Conservation (phyloP, 805 yeast genomes). For the Pichia eremophila region DNA sequence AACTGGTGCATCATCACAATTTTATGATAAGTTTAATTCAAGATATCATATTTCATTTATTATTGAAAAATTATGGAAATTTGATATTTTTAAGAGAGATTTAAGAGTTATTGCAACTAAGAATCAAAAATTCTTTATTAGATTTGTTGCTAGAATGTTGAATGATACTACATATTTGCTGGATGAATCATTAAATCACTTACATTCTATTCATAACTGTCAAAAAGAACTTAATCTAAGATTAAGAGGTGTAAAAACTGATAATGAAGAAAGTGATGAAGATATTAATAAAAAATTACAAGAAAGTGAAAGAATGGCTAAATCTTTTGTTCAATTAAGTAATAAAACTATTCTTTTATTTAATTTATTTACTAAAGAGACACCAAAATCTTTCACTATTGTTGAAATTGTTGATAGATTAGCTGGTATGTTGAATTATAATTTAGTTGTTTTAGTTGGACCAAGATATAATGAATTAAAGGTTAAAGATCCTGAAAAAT, state of each 20-base stretch:
- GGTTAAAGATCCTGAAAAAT: slow-evolving; percentile 74
- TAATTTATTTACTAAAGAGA: slow-evolving; percentile 73
- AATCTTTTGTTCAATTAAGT: slow-evolving; percentile 71
- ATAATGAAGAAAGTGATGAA: slow-evolving; percentile 45
- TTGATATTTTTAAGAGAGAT: slow-evolving; percentile 57
- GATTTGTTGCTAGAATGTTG: slow-evolving; percentile 89
- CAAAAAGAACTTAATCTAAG: slow-evolving; percentile 57
- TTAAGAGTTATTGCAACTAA: slow-evolving; percentile 56
- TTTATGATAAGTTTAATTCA: slow-evolving; percentile 90
- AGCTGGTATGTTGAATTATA: slow-evolving; percentile 93
- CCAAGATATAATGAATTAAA: slow-evolving; percentile 86
- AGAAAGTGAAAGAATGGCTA: slow-evolving; percentile 66
- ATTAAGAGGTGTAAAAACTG: slow-evolving; percentile 24
- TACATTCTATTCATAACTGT: slow-evolving; percentile 66
- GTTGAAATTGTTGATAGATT: slow-evolving; percentile 88
- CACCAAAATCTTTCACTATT: slow-evolving; percentile 77
- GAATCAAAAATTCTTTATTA: slow-evolving; percentile 75
- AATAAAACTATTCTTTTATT: slow-evolving; percentile 76
- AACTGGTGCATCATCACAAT: slow-evolving; percentile 91
- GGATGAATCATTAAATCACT: slow-evolving; percentile 80
- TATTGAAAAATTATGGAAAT: slow-evolving; percentile 75
- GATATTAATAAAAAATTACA: slow-evolving; percentile 50
- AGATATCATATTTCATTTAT: slow-evolving; percentile 81
- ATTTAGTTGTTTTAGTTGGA: slow-evolving; percentile 86
- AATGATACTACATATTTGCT: slow-evolving; percentile 88